A percentile compares a stretch with the other conserved stretches of the same genome.
phyloP scores from a whole-genome alignment of 768 basidiomycete species.

The Paxillus involutus region DNA sequence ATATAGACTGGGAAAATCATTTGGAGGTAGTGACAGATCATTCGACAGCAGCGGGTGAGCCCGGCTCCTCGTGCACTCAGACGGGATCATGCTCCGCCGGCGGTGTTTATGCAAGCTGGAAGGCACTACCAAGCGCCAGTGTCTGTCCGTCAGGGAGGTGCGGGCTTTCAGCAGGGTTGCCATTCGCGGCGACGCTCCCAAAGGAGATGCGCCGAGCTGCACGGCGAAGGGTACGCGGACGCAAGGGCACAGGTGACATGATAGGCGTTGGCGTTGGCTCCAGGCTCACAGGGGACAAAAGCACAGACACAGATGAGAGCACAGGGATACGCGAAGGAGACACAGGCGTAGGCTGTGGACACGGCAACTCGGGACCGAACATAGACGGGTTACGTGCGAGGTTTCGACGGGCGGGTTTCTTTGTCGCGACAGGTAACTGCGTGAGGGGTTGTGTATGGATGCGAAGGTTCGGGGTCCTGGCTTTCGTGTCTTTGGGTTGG shows the following conservation, averaged over 20 bases:
- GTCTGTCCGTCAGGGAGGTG: slow-evolving; percentile 32
- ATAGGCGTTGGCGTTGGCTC: slow-evolving; percentile 11
- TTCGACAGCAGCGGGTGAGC: slow-evolving; percentile 1
- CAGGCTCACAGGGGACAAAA: slow-evolving; percentile 15
- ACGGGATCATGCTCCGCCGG: background rate
- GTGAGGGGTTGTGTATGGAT: slow-evolving; percentile 21
- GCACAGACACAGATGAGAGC: slow-evolving; percentile 23
- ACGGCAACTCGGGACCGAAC: slow-evolving; percentile 64
- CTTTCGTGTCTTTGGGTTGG: slow-evolving; percentile 17
- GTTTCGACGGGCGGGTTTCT: slow-evolving; percentile 40
- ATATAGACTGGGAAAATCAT: slow-evolving; percentile 9
- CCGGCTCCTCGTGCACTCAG: background rate
- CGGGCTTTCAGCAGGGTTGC: slow-evolving; percentile 33
- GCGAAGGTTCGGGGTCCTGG: slow-evolving; percentile 15
- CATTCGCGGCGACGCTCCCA: slow-evolving; percentile 40
- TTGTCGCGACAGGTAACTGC: slow-evolving; percentile 19
- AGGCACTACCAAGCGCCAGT: slow-evolving; percentile 64
- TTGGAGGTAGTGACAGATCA: background rate
- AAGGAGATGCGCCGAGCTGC: slow-evolving; percentile 66
- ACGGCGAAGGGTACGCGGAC: slow-evolving; percentile 29
- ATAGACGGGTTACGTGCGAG: slow-evolving; percentile 62
- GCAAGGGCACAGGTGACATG: slow-evolving; percentile 17
- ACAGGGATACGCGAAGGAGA: slow-evolving; percentile 31
- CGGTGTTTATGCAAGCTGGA: slow-evolving; percentile 53
- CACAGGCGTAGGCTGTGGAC: slow-evolving; percentile 35